Base-by-base conservation (phyloP, 805 yeast species). In the Pichia paraexigua region DNA sequence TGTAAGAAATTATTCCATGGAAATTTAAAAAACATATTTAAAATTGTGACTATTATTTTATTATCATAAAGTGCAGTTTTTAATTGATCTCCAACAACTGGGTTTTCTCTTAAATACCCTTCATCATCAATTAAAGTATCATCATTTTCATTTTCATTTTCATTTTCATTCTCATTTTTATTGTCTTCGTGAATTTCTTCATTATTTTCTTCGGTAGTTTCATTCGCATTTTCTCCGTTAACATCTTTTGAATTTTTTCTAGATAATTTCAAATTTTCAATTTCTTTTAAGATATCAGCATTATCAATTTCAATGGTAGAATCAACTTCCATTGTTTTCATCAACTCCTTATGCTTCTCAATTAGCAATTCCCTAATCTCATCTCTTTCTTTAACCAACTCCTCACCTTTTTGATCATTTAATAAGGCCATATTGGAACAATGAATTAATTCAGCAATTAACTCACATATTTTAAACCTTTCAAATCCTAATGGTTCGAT, bases 1-100 rank as follows among this genome's bases (percentile, higher is more conserved):
- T 94, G 99, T 73, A 94, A 78, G 63, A 94, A 94, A 64, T 94
- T 94, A 66, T 94, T 94, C 98, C 98, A 94, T 8, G 98, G 97
- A 67, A 83, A 89, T 54, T 77, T 72, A 67, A 91, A 83, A 62
- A 94, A 88, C 76, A 86, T 80, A 25, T 76, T 69, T 25, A 90
- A 69, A n/a, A 91, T 82, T 22, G 80, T 77, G 21, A 79, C 71
- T 32, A 91, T 74, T 53, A 89, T 80, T 37, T 77, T 76, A 65
- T 80, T 82, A 62, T 94, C 97, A 53, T 82, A 78, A 22, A 94
- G 71, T 50, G 87, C 83, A 46, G 89, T 86, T 66, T 94, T 94
- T 62, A 91, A 79, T 56, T 74, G 76, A 65, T 94, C 99, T 18
- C 99, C 99, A 43, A 89, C 80, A 24, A 88, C 87, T 0, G 92